These are phyloP conservation scores for Fusarium nygamai DNA, from an alignment of 2,329 filamentous ascomycete species.

Conservation along the genomic window DNA sequence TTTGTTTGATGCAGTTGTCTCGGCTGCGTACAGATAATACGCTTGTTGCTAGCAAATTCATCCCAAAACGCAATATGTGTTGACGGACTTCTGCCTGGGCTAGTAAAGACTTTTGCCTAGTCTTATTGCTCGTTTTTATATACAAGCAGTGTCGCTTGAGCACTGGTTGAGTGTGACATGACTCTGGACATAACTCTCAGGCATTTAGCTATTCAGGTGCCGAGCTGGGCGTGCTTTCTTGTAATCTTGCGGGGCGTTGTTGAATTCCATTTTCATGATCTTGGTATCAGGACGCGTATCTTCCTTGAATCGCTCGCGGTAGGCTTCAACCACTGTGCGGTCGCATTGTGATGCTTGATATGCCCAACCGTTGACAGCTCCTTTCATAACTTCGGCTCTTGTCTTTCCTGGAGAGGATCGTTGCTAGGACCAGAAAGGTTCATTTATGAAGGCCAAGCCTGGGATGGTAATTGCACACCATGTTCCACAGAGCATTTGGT, in stretches of 20 bases:
- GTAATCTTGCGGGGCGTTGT: not conserved
- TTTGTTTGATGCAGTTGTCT: not conserved
- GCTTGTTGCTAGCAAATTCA: not conserved
- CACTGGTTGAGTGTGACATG: not conserved
- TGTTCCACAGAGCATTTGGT: not conserved
- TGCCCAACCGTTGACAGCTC: not conserved
- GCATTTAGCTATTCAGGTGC: too few relatives aligned
- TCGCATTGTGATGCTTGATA: not conserved
- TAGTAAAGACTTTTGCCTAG: too few relatives aligned
- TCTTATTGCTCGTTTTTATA: not conserved
- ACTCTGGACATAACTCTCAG: not conserved
- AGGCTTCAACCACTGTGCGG: not conserved
- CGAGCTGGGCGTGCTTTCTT: not conserved
- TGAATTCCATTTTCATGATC: too few relatives aligned
- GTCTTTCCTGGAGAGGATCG: not conserved
- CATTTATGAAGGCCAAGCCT: not conserved
- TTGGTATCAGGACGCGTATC: too few relatives aligned
- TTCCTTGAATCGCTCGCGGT: too few relatives aligned
- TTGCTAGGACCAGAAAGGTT: too few relatives aligned
- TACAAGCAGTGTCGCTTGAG: not conserved
- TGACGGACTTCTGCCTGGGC: not conserved
- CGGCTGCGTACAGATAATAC: not conserved
- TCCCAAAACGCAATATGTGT: not conserved
- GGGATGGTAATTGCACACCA: rapidly evolving
- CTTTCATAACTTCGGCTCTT: not conserved